Evolutionary conservation across 164 flowering plant genomes (phyloP), one percentile per base, ranked within the genome.

Genomic region (Vitis vinifera): DNA sequence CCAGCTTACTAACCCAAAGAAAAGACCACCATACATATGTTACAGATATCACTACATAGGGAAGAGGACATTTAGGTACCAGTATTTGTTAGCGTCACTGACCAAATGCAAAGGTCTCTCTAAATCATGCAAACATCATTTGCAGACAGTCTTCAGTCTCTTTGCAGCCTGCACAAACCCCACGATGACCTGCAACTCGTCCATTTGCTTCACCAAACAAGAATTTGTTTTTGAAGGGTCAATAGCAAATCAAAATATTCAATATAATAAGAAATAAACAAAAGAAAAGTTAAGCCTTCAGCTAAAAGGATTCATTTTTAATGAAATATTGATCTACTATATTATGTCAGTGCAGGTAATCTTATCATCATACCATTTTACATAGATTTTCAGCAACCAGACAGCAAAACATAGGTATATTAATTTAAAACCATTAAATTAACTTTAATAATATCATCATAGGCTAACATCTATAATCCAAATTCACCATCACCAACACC

Each of bases 161-260:
- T 87, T 94, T 0, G 97, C 97, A 47, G 97, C 89, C 74, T 91
- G 84, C 66, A 83, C 95, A 73, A 94, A 94, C 61, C 92, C 93
- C 15, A 79, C 80, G 23, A 94, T 91, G n/a, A 94, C 98, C 84
- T 94, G 97, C 82, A 91, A 72, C 89, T 94, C 98, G 65, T 94
- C 98, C 91, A 94, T 81, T 89, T 91, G 94, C 97, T 94, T 64
- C 84, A 82, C 68, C 58, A 74, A 65, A 51, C 62, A 27, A 58
- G 16, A 29, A 63, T 9, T 51, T 13, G 2, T 13, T 65, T 65
- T 49, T 10, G 12, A 49, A 65, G 5, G 19, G 59, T 66, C 44
- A 76, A 76, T 31, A 53, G n/a, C 44, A 37, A 6, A 37, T 37
- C 44, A 3, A 31, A 31, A 31, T 31, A 31, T 31, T 31, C 44